Base-by-base conservation (phyloP, 164 flowering plant genomes). In the Dillenia turbinata region DNA sequence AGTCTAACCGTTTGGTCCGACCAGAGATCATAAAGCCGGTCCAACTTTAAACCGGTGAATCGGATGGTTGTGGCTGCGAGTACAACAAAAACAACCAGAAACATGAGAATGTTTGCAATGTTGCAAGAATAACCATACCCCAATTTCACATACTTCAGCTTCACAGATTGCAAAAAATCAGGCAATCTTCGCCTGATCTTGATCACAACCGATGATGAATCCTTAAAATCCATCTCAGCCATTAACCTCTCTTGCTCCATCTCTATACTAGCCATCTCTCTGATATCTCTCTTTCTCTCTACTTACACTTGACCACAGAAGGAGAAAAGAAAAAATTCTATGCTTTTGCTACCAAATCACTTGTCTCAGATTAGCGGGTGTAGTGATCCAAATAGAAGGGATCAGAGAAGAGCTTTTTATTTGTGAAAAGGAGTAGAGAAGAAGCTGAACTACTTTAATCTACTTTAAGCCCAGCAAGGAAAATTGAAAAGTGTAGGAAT, bases 121-220 rank as follows among this genome's bases (percentile, higher is more conserved):
- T 75, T 83, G 63, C 75, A 78, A 0, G 85, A 77, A 44, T 79
- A 73, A 1, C 82, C 80, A 26, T 76, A 82, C 0, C 95, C 97
- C 22, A 88, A 70, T 49, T 83, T 86, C 1, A 90, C 97, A 58
- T 90, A 90, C 65, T 90, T 88, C 61, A 88, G 91, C 91, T 90
- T 90, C 60, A 90, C 95, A 0, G 95, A 88, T 65, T 83, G 86
- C 10, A 90, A 55, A 44, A 78, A 82, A 54, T 82, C 86, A 24
- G 86, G 86, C 54, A 79, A 56, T 4, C 64, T 67, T 19, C 72
- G 83, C 54, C 88, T 83, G 77, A 90, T 90, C 57, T 69, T 88
- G 67, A 90, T 88, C 6, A 90, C 95, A 24, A 79, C 73, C 1
- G 97, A 86, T 0, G 88, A 75, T 0, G 83, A 70, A 65, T 90